These are phyloP conservation scores for Clathrospora elynae DNA, from an alignment of 2,329 filamentous ascomycete species.

Conservation along the genomic window DNA sequence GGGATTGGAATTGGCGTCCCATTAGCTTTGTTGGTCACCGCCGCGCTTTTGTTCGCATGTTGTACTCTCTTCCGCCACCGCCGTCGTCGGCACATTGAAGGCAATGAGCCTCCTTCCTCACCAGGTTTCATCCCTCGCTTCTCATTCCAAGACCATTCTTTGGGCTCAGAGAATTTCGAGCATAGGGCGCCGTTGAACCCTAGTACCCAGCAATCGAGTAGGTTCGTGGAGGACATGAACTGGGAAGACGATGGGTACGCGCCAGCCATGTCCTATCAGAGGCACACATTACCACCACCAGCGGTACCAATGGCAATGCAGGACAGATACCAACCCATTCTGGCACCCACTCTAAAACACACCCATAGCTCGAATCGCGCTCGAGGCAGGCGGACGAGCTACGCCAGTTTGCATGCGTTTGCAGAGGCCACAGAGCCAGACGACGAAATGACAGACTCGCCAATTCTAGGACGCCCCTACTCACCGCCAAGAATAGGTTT, in stretches of 20 bases:
- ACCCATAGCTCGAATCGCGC: conserved; percentile 45
- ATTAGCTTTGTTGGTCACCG: conserved; percentile 62
- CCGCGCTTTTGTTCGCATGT: conserved; percentile 30
- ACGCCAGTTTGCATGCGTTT: conserved; percentile 40
- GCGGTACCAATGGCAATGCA: conserved; percentile 19
- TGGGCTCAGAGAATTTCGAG: conserved; percentile 22
- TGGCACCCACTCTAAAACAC: conserved; percentile 36
- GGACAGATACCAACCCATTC: conserved; percentile 25
- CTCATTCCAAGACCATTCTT: conserved; percentile 39
- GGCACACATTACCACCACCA: conserved; percentile 11
- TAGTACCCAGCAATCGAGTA: conserved; percentile 16
- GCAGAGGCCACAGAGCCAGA: conserved; percentile 42
- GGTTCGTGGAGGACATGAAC: conserved; percentile 21
- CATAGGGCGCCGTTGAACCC: conserved; percentile 31
- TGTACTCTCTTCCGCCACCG: conserved; percentile 37
- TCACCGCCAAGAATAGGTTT: conserved; percentile 8
- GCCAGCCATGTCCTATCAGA: conserved; percentile 9
- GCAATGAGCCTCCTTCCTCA: conserved; percentile 40
- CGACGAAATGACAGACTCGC: conserved; percentile 29
- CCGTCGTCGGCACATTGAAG: conserved; percentile 25
- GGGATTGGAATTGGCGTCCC: conserved; percentile 54
- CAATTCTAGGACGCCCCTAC: conserved; percentile 22
- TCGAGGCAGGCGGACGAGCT: conserved; percentile 40
- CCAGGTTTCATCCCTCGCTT: conserved; percentile 46
- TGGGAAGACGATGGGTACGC: conserved; percentile 44